phyloP scores from a whole-genome alignment of 352 stramenopile genomes.

The Pythium grandisporangium region DNA sequence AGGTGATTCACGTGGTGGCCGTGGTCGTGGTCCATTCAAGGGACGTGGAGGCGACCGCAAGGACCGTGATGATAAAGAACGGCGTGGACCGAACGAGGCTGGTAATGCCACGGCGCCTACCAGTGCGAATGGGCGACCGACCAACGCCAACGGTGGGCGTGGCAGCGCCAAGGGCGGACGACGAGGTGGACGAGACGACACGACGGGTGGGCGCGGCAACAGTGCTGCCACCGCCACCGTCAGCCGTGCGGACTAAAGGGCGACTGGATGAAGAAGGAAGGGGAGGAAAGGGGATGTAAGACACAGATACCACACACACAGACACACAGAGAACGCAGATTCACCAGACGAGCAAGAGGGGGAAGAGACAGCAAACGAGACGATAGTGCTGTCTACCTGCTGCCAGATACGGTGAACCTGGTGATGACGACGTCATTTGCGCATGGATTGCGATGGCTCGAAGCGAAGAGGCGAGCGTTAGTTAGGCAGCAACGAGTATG shows the following conservation, averaged over 20 bases:
- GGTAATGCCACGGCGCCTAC: conserved; percentile 5
- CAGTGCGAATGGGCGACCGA: conserved; percentile 16
- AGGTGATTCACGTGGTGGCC: conserved; percentile 32
- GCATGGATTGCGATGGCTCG: too few species aligned
- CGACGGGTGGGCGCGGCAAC: conserved; percentile 24
- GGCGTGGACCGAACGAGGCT: conserved; percentile 9
- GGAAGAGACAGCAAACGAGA: too few species aligned
- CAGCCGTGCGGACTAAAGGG: conserved; percentile 42
- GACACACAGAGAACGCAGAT: conserved; percentile 18
- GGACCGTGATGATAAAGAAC: conserved; percentile 51
- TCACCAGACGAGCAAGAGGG: too few species aligned
- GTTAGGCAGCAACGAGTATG: too few species aligned
- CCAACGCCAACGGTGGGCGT: conserved; percentile 21
- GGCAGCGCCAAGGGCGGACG: conserved; percentile 49
- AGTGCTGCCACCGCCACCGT: too few species aligned
- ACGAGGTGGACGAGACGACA: conserved; percentile 59
- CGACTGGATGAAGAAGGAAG: background rate
- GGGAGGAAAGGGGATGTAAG: too few species aligned
- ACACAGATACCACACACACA: conserved; percentile 16
- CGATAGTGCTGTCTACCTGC: too few species aligned
- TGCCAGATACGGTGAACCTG: too few species aligned
- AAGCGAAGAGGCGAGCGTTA: too few species aligned
- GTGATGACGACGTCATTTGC: too few species aligned
- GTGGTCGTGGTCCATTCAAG: conserved; percentile 34
- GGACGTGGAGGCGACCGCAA: conserved; percentile 48